phyloP scores from a whole-genome alignment of 306 rosid genomes.

The Datisca glomerata region DNA sequence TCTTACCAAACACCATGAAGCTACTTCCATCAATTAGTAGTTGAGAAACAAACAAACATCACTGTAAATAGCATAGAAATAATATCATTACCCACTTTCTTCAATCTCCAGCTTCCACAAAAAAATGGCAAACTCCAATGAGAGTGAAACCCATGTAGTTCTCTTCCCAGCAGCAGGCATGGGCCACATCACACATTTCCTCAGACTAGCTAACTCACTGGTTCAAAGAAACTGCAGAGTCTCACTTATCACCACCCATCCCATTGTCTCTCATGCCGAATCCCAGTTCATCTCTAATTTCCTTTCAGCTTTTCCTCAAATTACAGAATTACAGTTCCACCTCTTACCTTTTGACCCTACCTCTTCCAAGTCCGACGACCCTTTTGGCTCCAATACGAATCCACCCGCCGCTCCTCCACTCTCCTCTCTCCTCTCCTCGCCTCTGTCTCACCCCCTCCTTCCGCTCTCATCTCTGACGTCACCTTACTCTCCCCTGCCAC shows the following conservation, averaged over 20 bases:
- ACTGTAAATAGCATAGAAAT: too few species aligned
- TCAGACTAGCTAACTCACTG: constrained; percentile 24
- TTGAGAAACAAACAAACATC: too few species aligned
- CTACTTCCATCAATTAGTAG: too few species aligned
- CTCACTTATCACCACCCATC: constrained; percentile 33
- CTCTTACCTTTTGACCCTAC: constrained; percentile 14
- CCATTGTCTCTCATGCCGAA: constrained; percentile 37
- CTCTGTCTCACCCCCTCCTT: constrained; percentile 32
- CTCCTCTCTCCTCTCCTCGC: constrained; percentile 31
- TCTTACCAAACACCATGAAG: too few species aligned
- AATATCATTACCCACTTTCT: too few species aligned
- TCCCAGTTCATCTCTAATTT: constrained; percentile 31
- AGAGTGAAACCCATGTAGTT: constrained; percentile 23
- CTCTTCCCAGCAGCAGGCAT: constrained; percentile 48
- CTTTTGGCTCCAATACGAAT: constrained; percentile 25
- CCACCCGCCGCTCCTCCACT: constrained; percentile 28
- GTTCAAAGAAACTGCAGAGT: constrained; percentile 21
- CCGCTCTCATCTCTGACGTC: constrained; percentile 34
- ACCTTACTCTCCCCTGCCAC: constrained; percentile 24
- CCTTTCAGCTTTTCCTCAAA: constrained; percentile 28
- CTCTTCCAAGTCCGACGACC: constrained; percentile 21
- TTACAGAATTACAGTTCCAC: constrained; percentile 7
- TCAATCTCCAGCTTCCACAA: neutral
- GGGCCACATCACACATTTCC: constrained; percentile 46
- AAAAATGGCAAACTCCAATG: constrained; percentile 1